Base-by-base conservation (phyloP, 129 eudicot species). In the Dittrichia graveolens region DNA sequence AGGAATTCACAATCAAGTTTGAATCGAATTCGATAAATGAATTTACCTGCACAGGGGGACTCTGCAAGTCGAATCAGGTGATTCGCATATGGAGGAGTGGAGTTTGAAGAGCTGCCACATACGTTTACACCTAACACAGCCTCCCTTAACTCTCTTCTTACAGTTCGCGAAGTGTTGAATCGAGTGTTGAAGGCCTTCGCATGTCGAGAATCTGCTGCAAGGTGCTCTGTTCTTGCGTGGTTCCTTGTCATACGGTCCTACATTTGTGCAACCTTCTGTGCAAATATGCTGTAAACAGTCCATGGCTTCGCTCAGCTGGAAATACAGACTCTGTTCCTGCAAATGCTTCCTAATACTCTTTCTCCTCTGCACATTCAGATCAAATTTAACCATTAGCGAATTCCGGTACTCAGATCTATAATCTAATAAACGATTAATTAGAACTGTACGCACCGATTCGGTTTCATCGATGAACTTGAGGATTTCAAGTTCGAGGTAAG, bases 1-100 rank as follows among this genome's bases (percentile, higher is more conserved):
- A 24, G 31, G 0, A 24, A 24, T 24, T 24, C 31, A 24, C 31
- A 24, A 24, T 24, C 31, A 24, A 24, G 31, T 24, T 24, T 24
- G 31, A 24, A 24, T 24, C 62, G 6, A 24, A 24, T 11, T 11
- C 0, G 37, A 1, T 19, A 12, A 53, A 4, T 4, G 3, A 5
- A 4, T 55, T 72, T 87, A 93, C 98, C 98, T 91, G 95, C 99
- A 95, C 1, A 95, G 74, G 46, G 99, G 99, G 67, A 95, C 97
- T 78, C 67, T 84, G 86, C 99, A 95, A 61, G 73, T 67, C 9
- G 77, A 61, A 67, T 86, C 96, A 46, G 91, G 79, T 38, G 80
- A 84, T 5, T 91, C 92, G 39, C 99, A 95, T 12, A 95, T 85
- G 42, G 88, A 91, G 38, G 99, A 87, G 67, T 95, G 99, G 54